Base-by-base conservation (phyloP, 2,329 filamentous ascomycete genomes). In the Clarireedia sp. region DNA sequence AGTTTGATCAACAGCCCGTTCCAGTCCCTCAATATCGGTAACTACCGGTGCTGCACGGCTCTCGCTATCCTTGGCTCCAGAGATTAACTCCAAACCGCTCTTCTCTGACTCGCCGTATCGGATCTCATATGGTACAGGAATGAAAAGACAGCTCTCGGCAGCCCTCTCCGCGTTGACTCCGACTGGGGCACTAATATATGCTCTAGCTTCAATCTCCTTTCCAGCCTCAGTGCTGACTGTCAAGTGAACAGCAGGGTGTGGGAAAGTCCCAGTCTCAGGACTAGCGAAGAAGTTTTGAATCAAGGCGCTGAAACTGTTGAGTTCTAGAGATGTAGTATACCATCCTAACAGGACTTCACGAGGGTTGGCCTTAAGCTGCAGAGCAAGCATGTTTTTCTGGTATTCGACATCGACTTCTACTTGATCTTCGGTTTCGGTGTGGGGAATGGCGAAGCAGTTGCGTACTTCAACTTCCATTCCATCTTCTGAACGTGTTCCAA, bases 331-430 rank as follows among this genome's bases (percentile, higher is more conserved):
- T 49, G 94, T 99, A 61, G 94, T 95, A 77, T 99, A 99, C 94
- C 94, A 99, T 69, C 94, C 94, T 60, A 99, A 87, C 57, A 99
- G 82, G 54, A 90, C 84, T 75, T 99, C 94, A 74, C 90, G 89
- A 50, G 94, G 94, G 73, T 90, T 88, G 56, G 91, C 92, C 75
- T 92, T 92, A 65, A 97, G 84, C 72, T 96, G 92, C 66, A 99
- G 79, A 58, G 89, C 87, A 57, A 97, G 85, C 94, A 99, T 99
- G 74, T 92, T 91, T 82, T 97, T 97, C 77, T 99, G 94, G 75
- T 97, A 99, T 75, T 99, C 94, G 81, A 99, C 95, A 72, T 99
- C 94, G 62, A 99, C 94, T 75, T 99, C 94, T 68, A 99, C 94
- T 75, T 99, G 94, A 74, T 99, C 94, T 71, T 91, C 88, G 65